Percentiles rank a stretch among this genome's conserved stretches.
Evolutionary conservation across 108 stramenopile genomes (phyloP).

Genomic region (Schizochytrium sp.): DNA sequence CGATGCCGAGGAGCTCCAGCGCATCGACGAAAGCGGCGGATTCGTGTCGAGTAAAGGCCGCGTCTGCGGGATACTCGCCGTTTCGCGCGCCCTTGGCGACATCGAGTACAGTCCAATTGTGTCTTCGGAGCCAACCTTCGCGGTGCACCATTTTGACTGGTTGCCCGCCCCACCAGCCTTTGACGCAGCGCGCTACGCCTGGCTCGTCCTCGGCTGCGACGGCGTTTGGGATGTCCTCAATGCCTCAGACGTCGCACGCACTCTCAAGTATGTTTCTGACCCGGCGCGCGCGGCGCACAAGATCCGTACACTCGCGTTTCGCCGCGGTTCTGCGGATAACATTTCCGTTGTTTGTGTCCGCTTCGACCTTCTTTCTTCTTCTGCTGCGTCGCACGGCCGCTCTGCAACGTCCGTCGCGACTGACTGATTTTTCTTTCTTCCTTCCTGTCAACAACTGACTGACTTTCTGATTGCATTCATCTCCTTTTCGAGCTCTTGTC

Average conservation of each 20-base stretch:
- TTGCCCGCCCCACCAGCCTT: not conserved
- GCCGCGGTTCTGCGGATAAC: not conserved
- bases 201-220: conserved; percentile 5
- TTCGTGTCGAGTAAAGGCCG: conserved; percentile 53
- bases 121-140: not conserved
- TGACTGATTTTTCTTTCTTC: not conserved
- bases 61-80: conserved; percentile 20
- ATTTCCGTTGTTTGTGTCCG: not conserved
- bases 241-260: not conserved
- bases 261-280: not conserved
- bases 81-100: conserved; percentile 33
- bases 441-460: not conserved
- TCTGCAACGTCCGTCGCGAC: not conserved
- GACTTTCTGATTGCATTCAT: no score
- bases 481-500: no score
- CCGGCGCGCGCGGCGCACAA: not conserved
- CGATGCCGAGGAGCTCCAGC: conserved; percentile 48
- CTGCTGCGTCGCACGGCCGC: not conserved
- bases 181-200: not conserved
- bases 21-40: conserved; percentile 74
- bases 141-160: not conserved
- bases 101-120: not conserved
- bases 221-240: not conserved
- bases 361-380: not conserved
- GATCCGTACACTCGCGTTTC: not conserved